phyloP scores from a whole-genome alignment of 2,329 filamentous ascomycete genomes.

The Stagonosporopsis tanaceti region DNA sequence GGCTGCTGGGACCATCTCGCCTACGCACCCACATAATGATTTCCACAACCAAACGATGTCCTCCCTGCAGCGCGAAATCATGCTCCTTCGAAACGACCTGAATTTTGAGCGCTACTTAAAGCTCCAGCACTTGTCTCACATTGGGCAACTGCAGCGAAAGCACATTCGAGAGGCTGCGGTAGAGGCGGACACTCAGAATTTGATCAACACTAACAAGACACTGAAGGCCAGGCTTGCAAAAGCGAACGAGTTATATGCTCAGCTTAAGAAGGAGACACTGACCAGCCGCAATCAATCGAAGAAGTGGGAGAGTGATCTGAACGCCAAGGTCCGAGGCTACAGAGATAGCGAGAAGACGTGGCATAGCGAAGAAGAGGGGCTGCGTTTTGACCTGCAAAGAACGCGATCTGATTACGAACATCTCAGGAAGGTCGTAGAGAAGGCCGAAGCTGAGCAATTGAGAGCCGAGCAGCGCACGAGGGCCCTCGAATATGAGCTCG shows the following conservation, averaged over 20 bases:
- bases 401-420: conserved; percentile 69
- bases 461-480: conserved; percentile 64
- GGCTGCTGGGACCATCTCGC: conserved; percentile 32
- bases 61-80: conserved; percentile 74
- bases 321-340: conserved; percentile 69
- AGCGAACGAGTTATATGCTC: conserved; percentile 73
- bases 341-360: conserved; percentile 75
- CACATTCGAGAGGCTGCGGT: conserved; percentile 79
- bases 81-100: conserved; percentile 79
- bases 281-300: conserved; percentile 76
- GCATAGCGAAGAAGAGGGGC: conserved; percentile 63
- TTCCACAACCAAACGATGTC: conserved; percentile 49
- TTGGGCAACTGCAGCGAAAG: conserved; percentile 77
- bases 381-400: conserved; percentile 66
- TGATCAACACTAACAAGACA: conserved; percentile 78
- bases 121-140: conserved; percentile 81
- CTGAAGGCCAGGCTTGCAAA: conserved; percentile 77
- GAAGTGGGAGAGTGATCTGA: conserved; percentile 79
- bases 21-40: conserved; percentile 36
- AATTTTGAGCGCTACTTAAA: conserved; percentile 86
- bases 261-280: conserved; percentile 75
- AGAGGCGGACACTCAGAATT: conserved; percentile 82
- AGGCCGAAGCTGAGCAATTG: conserved; percentile 71
- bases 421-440: conserved; percentile 70
- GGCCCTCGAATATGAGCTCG: conserved; percentile 65